A percentile compares a stretch with the other conserved stretches of the same genome.
phyloP scores from a whole-genome alignment of 345 rosid genomes.

The Syzygium grande region DNA sequence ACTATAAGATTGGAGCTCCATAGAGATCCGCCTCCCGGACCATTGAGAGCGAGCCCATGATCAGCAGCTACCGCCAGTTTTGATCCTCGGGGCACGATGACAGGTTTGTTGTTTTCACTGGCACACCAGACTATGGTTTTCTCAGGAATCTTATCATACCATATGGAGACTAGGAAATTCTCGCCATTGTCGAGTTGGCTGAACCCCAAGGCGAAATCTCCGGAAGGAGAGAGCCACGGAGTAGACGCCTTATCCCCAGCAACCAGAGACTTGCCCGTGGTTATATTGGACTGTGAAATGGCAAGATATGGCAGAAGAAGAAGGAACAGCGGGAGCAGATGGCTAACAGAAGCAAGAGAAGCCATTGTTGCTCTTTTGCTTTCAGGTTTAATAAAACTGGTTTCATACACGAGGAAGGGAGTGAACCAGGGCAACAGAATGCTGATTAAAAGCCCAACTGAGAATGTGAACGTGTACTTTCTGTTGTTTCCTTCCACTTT shows the following conservation, averaged over 20 bases:
- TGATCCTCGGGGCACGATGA: constrained; percentile 1
- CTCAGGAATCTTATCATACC: constrained; percentile 16
- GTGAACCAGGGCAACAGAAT: not conserved
- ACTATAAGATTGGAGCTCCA: constrained; percentile 5
- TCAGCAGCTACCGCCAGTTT: constrained; percentile 10
- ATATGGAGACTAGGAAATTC: constrained; percentile 18
- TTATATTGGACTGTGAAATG: not conserved
- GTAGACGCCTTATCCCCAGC: not conserved
- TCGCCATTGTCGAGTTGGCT: not conserved
- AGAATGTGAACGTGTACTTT: not conserved
- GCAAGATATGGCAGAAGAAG: not conserved
- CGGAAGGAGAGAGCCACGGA: constrained; percentile 18
- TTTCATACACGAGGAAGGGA: not conserved
- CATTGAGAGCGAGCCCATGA: constrained; percentile 6
- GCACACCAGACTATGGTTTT: constrained; percentile 14
- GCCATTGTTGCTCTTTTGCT: not conserved
- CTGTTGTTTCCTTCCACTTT: not conserved
- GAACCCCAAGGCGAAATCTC: constrained; percentile 24
- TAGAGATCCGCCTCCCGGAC: not conserved
- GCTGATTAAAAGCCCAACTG: not conserved
- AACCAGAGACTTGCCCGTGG: not conserved
- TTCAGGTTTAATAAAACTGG: not conserved
- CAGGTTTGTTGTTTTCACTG: not conserved
- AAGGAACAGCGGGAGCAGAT: not conserved
- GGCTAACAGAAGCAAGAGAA: not conserved